phyloP scores from a whole-genome alignment of 2,329 filamentous ascomycete species.

The Xylariales sp. region DNA sequence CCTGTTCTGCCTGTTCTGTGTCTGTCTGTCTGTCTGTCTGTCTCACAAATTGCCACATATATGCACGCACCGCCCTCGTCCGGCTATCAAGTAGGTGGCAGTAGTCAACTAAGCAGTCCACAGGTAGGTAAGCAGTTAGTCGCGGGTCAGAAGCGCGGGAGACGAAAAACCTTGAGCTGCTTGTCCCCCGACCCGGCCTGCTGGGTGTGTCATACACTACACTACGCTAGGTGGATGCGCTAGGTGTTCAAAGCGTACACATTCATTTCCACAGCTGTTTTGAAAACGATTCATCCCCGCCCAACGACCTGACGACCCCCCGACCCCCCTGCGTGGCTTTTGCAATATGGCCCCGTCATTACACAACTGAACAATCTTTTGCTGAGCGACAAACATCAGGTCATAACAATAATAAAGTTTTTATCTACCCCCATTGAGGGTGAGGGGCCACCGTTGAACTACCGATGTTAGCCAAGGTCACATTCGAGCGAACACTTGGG shows the following conservation, averaged over 20 bases:
- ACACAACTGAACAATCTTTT: slow-evolving; percentile 10
- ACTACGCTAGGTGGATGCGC: slow-evolving; percentile 4
- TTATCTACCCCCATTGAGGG: slow-evolving; percentile 2
- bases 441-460: slow-evolving; percentile 11
- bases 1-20: too few species aligned
- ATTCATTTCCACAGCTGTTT: slow-evolving; percentile 7
- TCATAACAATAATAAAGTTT: slow-evolving; percentile 14
- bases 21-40: too few species aligned
- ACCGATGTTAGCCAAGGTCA: slow-evolving; percentile 8
- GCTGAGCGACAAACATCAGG: slow-evolving; percentile 24
- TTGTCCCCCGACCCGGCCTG: slow-evolving; percentile 27
- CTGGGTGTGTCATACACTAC: slow-evolving; percentile 22
- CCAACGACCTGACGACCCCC: not conserved
- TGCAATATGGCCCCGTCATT: not conserved
- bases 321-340: slow-evolving; percentile 14
- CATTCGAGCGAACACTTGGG: slow-evolving; percentile 13
- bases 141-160: not conserved
- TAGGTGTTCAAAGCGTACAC: not conserved
- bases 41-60: not conserved
- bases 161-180: not conserved
- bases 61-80: slow-evolving; percentile 8
- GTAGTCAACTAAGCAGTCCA: not conserved
- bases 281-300: slow-evolving; percentile 2
- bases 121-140: too few species aligned
- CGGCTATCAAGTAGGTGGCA: not conserved